Conservation (phyloP, 2,329 filamentous ascomycete species). For the Aspergillus sp. region DNA sequence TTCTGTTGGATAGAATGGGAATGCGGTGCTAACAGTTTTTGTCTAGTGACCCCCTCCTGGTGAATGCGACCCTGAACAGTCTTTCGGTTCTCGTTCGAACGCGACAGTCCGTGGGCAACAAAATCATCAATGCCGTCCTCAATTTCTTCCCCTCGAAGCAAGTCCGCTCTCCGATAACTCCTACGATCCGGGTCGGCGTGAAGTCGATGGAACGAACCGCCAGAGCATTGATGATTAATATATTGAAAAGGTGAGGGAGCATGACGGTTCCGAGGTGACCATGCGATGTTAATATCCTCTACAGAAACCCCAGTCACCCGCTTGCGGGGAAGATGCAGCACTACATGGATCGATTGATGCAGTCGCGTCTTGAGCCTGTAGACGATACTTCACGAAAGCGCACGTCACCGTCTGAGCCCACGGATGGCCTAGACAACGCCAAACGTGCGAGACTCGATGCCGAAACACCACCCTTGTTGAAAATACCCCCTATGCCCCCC, state of each 20-base stretch:
- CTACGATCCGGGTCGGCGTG: conserved; percentile 76
- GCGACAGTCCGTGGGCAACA: conserved; percentile 76
- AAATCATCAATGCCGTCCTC: conserved; percentile 80
- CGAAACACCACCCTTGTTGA: conserved; percentile 47
- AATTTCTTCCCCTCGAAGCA: conserved; percentile 89
- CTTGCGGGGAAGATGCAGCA: conserved; percentile 78
- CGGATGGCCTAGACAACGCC: conserved; percentile 69
- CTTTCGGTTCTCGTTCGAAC: conserved; percentile 79
- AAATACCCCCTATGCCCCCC: conserved; percentile 69
- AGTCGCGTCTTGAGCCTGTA: conserved; percentile 73
- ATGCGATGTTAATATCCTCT: conserved; percentile 20
- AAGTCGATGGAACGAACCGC: conserved; percentile 95
- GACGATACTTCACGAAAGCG: conserved; percentile 78
- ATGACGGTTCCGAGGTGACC: neutral
- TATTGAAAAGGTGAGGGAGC: conserved; percentile 69
- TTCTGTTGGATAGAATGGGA: neutral
- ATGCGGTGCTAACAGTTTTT: conserved; percentile 6
- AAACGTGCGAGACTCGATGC: conserved; percentile 75
- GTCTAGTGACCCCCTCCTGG: conserved; percentile 75
- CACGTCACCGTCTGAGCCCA: conserved; percentile 66
- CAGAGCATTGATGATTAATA: conserved; percentile 76
- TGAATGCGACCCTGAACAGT: conserved; percentile 89
- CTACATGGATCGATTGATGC: conserved; percentile 78
- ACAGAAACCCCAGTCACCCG: conserved; percentile 76
- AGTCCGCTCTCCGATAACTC: conserved; percentile 72